phyloP scores from a whole-genome alignment of 2,329 filamentous ascomycete species.

The Ramularia collo-cygni region DNA sequence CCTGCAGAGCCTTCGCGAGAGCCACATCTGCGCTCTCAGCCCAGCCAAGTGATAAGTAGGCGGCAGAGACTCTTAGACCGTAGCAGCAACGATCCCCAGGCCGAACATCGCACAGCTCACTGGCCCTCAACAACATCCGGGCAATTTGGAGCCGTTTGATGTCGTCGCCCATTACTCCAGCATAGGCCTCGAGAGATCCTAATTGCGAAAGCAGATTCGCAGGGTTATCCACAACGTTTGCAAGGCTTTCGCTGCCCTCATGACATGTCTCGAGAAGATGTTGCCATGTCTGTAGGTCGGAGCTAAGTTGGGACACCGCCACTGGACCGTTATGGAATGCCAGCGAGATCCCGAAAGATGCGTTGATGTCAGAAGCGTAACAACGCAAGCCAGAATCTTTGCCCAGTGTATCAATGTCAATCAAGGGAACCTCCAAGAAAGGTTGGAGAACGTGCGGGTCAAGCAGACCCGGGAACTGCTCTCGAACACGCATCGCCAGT shows the following conservation, averaged over 20 bases:
- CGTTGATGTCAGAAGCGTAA: constrained; percentile 32
- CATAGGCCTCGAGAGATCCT: constrained; percentile 48
- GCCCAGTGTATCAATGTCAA: constrained; percentile 12
- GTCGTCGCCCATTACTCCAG: constrained; percentile 51
- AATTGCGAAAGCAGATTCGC: constrained; percentile 46
- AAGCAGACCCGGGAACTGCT: constrained; percentile 20
- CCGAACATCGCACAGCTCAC: constrained; percentile 1
- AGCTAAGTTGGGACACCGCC: constrained; percentile 22
- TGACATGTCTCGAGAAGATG: constrained; percentile 27
- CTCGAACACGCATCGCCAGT: constrained; percentile 18
- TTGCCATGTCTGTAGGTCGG: constrained; percentile 34
- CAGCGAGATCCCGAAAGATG: constrained; percentile 34
- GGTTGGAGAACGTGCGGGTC: constrained; percentile 8
- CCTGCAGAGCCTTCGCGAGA: constrained; percentile 53
- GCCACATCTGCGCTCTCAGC: constrained; percentile 50
- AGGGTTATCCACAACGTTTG: constrained; percentile 44
- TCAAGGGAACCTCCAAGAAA: constrained; percentile 6
- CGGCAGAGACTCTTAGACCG: constrained; percentile 38
- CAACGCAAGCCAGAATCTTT: constrained; percentile 30
- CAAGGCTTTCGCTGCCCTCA: constrained; percentile 34
- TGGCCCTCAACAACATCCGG: constrained; percentile 9
- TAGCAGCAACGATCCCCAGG: constrained; percentile 33
- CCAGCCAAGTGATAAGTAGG: constrained; percentile 55
- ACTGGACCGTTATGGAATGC: constrained; percentile 34
- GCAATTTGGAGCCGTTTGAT: constrained; percentile 22